phyloP scores from a whole-genome alignment of 2,329 filamentous ascomycete genomes.

The Aspergillus ochraceus region DNA sequence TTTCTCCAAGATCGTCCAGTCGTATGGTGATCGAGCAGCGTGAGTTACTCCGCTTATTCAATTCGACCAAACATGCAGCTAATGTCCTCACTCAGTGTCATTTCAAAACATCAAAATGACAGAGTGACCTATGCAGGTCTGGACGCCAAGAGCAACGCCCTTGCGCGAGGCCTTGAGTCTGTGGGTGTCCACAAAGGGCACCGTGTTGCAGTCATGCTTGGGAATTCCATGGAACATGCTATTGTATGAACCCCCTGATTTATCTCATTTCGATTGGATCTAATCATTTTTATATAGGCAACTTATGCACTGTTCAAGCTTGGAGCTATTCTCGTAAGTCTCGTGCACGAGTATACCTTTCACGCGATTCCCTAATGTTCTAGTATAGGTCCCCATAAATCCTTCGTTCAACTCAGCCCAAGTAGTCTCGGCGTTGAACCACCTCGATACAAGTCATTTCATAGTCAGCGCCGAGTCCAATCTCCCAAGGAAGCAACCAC shows the following conservation, averaged over 20 bases:
- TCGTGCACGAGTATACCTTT: neutral
- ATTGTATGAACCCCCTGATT: constrained; percentile 53
- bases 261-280: neutral
- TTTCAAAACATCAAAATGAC: constrained; percentile 62
- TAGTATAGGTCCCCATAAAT: constrained; percentile 75
- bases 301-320: constrained; percentile 93
- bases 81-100: constrained; percentile 43
- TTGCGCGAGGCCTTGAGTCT: constrained; percentile 69
- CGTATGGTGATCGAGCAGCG: constrained; percentile 52
- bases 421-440: constrained; percentile 73
- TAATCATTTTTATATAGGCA: constrained; percentile 29
- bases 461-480: constrained; percentile 88
- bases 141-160: constrained; percentile 71
- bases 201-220: constrained; percentile 80
- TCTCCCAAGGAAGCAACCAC: constrained; percentile 64
- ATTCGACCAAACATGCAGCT: neutral
- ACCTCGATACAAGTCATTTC: constrained; percentile 71
- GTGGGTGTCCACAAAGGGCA: constrained; percentile 78
- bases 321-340: constrained; percentile 75
- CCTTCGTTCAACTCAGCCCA: constrained; percentile 82
- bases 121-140: constrained; percentile 73
- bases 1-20: constrained; percentile 44
- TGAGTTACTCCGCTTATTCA: constrained; percentile 34
- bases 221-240: constrained; percentile 82
- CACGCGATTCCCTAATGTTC: neutral